Evolutionary conservation across 176 grass and related monocot genomes (phyloP).

Genomic region (Avena insularis): DNA sequence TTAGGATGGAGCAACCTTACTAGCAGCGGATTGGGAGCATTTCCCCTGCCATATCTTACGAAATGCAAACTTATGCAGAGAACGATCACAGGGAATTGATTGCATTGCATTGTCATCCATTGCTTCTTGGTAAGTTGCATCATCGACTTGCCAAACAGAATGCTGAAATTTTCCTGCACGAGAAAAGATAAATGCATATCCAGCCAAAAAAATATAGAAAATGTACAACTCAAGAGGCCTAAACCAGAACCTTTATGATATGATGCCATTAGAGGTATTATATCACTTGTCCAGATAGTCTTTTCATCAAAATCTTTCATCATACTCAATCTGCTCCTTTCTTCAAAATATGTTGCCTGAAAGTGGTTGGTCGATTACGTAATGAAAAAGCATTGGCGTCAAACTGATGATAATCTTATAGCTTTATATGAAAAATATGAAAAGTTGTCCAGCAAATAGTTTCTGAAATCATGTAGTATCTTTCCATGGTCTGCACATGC

Average conservation of each 20-base stretch:
- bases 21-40: conserved; percentile 77
- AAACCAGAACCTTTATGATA: conserved; percentile 80
- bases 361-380: conserved; percentile 38
- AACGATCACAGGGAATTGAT: conserved; percentile 53
- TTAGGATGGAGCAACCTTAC: conserved; percentile 66
- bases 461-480: conserved; percentile 23
- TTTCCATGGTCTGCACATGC: conserved; percentile 27
- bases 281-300: conserved; percentile 86
- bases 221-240: conserved; percentile 31
- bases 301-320: conserved; percentile 99
- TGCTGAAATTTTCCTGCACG: conserved; percentile 82
- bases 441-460: conserved; percentile 10
- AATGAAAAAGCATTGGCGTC: conserved; percentile 20
- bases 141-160: conserved; percentile 80
- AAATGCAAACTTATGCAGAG: conserved; percentile 64
- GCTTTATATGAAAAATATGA: conserved; percentile 24
- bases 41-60: conserved; percentile 91
- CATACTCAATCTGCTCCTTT: conserved; percentile 64
- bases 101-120: conserved; percentile 45
- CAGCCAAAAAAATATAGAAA: conserved; percentile 34
- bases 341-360: conserved; percentile 86
- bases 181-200: conserved; percentile 34
- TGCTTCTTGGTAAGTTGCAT: conserved; percentile 49
- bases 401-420: neutral
- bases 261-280: conserved; percentile 89